Base-by-base conservation (phyloP, 2,329 filamentous ascomycete genomes). In the Xylariaceae sp. region DNA sequence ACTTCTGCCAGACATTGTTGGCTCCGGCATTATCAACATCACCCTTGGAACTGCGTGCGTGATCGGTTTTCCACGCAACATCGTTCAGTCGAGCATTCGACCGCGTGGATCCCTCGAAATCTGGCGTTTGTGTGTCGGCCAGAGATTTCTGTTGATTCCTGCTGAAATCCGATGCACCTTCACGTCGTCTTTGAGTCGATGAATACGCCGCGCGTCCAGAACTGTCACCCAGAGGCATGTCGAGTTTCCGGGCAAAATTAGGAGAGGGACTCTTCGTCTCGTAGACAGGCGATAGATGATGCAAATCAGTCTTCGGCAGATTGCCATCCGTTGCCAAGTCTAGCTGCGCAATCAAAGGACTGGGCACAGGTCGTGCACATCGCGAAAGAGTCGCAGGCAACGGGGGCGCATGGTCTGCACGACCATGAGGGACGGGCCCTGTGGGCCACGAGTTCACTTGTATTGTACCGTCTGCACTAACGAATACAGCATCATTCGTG, bases 221-320 rank as follows among this genome's bases (percentile, higher is more conserved):
- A 11, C 61, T 52, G 68, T 73, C 44, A 54, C 67, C 69, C 15
- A 67, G 60, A 10, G 73, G 68, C 1, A 73, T 64, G 34, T 85
- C 83, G 53, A 79, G 75, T 52, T 80, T 85, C 57, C 86, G 79
- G 57, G 76, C 75, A 10, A 81, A 77, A 2, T 80, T 88, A 1
- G 88, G 88, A 1, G 88, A 90, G 2, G 88, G 87, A 0, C 86
- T 88, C n/a, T 82, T 80, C 4, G 83, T 82, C 74, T 92, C 89
- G 56, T 88, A 88, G 0, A 92, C 88, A 0, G 89, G 89, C 0
- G 89, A 92, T 1, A 92, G 77, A 65, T 80, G 81, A 48, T 79
- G 77, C 53, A 77, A 69, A 7, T 83, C 81, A 7, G 75, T 72
- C 3, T 72, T 68, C 55, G 74, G 72, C 9, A 76, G 65, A 18